phyloP scores from a whole-genome alignment of 2,329 filamentous ascomycete species.

The Colletotrichum spaethianum region DNA sequence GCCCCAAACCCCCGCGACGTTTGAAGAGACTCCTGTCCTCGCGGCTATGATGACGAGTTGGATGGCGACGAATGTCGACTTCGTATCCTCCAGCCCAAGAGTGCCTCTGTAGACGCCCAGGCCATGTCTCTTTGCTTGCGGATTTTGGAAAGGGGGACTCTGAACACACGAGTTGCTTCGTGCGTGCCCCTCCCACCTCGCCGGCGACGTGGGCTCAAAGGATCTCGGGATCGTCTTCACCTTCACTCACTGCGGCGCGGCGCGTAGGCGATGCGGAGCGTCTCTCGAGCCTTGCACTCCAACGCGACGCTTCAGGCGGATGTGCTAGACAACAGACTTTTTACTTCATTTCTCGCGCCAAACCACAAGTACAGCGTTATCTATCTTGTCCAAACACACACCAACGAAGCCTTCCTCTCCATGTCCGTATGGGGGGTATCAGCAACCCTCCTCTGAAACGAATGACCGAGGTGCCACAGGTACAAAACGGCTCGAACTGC shows the following conservation, averaged over 20 bases:
- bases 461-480: background rate
- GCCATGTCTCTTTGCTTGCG: background rate
- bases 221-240: background rate
- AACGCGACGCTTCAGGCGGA: background rate
- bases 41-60: background rate
- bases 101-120: background rate
- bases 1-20: background rate
- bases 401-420: background rate
- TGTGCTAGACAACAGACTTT: background rate
- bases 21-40: background rate
- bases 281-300: background rate
- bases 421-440: background rate
- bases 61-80: background rate
- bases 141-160: background rate
- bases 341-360: background rate
- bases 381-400: background rate
- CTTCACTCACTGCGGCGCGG: background rate
- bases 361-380: background rate
- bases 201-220: background rate
- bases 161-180: background rate
- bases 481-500: background rate
- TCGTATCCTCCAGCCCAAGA: background rate
- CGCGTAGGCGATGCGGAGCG: background rate
- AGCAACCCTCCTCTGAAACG: background rate
- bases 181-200: background rate